Base-by-base conservation (phyloP, 2,329 filamentous ascomycete genomes). In the Penicillium hordei region DNA sequence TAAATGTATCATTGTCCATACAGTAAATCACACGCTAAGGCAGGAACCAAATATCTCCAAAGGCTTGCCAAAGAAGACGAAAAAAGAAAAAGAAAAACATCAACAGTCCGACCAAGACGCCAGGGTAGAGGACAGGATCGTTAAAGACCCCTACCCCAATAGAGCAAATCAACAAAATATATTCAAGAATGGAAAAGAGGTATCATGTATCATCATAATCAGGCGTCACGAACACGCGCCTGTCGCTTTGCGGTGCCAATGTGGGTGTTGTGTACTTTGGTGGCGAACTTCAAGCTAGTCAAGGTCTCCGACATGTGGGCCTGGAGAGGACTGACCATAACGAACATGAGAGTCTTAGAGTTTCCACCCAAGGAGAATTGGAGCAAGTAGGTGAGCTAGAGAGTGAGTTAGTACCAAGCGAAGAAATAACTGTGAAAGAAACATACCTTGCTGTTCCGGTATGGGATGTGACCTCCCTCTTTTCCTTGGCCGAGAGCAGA, bases 271-370 rank as follows among this genome's bases (percentile, higher is more conserved):
- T 75, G 70, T 53, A 92, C 92, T 83, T 96, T 97, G 34, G 91
- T 95, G 17, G 94, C 94, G 76, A 99, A 99, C 70, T 94, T 89
- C 75, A 99, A 81, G 81, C 92, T 97, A 44, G 93, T 96, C 72
- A 97, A 81, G 3, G 93, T 97, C 81, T 99, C 94, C 69, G 89
- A 89, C 63, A 97, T 80, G 78, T 97, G 94, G 6, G 87, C 89
- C 78, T 95, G 90, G 58, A 97, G 80, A 34, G 94, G 94, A 66
- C 89, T 94, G 56, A 96, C 90, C 93, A 97, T 97, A 73, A 97
- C 91, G 74, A 99, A 96, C 94, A 99, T 99, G 68, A 99, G 87
- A 0, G 94, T 99, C 78, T 97, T 96, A 66, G 89, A 94, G 75
- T 96, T 97, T 17, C 94, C 94, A 4, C 94, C 93, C 8, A 99